A percentile compares a stretch with the other conserved stretches of the same genome.
Evolutionary conservation across 306 rosid species (phyloP).

Genomic region (Senna siamea): DNA sequence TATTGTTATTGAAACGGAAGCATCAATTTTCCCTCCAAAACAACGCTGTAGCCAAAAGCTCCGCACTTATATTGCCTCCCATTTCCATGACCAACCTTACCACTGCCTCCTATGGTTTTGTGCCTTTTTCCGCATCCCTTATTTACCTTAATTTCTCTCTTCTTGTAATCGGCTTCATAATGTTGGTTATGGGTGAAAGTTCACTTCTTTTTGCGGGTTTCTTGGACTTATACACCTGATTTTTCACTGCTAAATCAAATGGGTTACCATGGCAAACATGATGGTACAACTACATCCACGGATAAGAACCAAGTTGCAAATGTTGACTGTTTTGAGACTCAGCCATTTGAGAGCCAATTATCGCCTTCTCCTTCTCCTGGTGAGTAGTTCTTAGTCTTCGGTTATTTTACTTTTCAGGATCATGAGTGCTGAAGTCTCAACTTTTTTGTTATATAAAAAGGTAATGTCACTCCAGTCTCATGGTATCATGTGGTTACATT

Average conservation of each 20-base stretch:
- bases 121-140: not conserved
- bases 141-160: slow-evolving; percentile 18
- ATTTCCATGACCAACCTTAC: not conserved
- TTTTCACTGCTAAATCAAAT: slow-evolving; percentile 38
- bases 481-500: not conserved
- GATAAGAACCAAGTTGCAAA: slow-evolving; percentile 1
- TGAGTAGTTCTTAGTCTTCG: slow-evolving; percentile 7
- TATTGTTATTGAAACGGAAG: too few species aligned
- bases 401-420: not conserved
- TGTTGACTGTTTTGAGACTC: slow-evolving; percentile 41
- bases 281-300: slow-evolving; percentile 25
- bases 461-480: not conserved
- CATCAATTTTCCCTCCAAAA: slow-evolving; percentile 63
- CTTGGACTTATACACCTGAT: not conserved
- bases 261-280: slow-evolving; percentile 42
- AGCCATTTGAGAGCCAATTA: slow-evolving; percentile 45
- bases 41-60: not conserved
- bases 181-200: not conserved
- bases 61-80: not conserved
- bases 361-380: slow-evolving; percentile 44
- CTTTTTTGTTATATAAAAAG: not conserved
- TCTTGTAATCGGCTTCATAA: not conserved
- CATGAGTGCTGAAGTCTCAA: not conserved
- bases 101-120: slow-evolving; percentile 2
- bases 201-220: not conserved